A percentile compares a stretch with the other conserved stretches of the same genome.
These are phyloP conservation scores for Phytophthora pluvialis DNA, from an alignment of 352 stramenopile genomes.

Conservation along the genomic window DNA sequence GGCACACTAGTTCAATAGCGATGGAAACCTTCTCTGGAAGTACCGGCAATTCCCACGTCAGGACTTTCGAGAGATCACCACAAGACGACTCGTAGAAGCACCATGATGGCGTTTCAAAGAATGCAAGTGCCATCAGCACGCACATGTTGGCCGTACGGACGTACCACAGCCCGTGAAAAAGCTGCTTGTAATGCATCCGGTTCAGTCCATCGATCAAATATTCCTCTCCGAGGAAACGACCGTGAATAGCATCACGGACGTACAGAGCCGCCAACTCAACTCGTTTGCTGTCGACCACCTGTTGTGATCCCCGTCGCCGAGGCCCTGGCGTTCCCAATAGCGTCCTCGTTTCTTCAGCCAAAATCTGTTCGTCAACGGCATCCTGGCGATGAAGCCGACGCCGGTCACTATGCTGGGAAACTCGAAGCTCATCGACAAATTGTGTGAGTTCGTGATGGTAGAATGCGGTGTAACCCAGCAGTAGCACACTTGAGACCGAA, in stretches of 20 bases:
- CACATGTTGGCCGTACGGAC: neutral
- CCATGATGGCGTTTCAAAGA: neutral
- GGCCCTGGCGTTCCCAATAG: neutral
- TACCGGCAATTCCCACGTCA: neutral
- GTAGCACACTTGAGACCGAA: neutral
- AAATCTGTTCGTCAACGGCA: neutral
- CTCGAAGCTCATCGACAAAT: neutral
- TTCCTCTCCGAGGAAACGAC: neutral
- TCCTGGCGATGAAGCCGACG: neutral
- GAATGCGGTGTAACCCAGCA: neutral
- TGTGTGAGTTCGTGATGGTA: neutral
- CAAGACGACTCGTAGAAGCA: neutral
- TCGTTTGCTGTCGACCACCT: neutral
- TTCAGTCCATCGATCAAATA: neutral
- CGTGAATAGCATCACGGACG: neutral
- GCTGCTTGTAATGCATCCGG: constrained; percentile 1
- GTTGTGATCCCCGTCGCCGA: neutral
- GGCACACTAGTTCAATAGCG: neutral
- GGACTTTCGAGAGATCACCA: neutral
- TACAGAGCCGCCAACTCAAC: neutral
- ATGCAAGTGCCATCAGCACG: neutral
- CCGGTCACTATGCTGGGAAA: neutral
- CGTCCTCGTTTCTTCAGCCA: neutral
- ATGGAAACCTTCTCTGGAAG: neutral
- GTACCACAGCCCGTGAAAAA: neutral